Conservation (phyloP, 768 basidiomycete genomes). For the Lepiota subincarnata region DNA sequence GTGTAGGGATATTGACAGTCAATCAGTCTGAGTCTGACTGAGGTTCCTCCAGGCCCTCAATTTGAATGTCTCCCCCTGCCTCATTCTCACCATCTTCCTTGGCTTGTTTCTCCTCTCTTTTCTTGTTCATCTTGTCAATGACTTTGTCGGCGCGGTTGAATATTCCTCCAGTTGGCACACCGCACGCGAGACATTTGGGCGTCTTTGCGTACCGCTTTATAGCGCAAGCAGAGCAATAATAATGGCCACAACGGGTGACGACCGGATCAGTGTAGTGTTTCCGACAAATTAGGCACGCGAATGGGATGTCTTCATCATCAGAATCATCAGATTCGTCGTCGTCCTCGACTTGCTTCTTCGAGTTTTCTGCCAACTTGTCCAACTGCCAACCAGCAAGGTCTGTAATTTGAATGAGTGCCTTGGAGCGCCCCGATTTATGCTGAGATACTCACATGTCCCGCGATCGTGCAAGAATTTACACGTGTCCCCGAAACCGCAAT, state of each 20-base stretch:
- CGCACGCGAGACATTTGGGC: slow-evolving; percentile 93
- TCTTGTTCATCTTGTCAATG: slow-evolving; percentile 80
- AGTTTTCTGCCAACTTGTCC: slow-evolving; percentile 83
- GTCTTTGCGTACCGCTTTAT: slow-evolving; percentile 93
- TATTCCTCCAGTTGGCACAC: slow-evolving; percentile 89
- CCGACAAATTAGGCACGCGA: slow-evolving; percentile 97
- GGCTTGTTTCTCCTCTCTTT: slow-evolving; percentile 53
- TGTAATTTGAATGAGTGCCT: slow-evolving; percentile 23
- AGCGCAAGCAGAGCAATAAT: slow-evolving; percentile 93
- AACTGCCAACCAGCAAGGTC: slow-evolving; percentile 99
- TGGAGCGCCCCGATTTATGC: background rate
- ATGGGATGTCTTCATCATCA: slow-evolving; percentile 87
- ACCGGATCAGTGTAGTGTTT: slow-evolving; percentile 94
- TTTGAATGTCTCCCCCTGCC: slow-evolving; percentile 42
- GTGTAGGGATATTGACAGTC: slow-evolving; percentile 5
- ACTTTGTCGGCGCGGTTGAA: slow-evolving; percentile 96
- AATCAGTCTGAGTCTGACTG: slow-evolving; percentile 33
- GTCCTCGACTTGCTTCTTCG: slow-evolving; percentile 55
- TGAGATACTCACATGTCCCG: slow-evolving; percentile 71
- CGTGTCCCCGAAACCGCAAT: slow-evolving; percentile 97
- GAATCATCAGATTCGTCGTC: slow-evolving; percentile 61
- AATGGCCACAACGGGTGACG: slow-evolving; percentile 94
- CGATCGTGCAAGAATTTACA: slow-evolving; percentile 99
- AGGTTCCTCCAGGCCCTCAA: slow-evolving; percentile 52
- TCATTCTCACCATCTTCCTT: slow-evolving; percentile 43